These are phyloP conservation scores for Colletotrichum sp. DNA, from an alignment of 2,329 filamentous ascomycete species.

Conservation along the genomic window DNA sequence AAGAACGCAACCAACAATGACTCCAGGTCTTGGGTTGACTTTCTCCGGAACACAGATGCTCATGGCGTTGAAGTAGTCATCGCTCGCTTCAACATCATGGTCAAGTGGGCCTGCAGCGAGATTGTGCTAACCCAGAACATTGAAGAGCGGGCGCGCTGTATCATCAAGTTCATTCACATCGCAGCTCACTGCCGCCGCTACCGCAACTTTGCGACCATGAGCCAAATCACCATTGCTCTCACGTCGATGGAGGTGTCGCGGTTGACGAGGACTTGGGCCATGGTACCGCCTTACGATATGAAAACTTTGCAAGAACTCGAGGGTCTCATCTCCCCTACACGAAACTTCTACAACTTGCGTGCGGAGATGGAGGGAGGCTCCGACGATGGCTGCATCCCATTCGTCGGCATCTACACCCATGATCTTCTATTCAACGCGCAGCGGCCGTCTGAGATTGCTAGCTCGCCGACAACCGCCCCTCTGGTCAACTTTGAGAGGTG, in stretches of 20 bases:
- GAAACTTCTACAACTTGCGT: slow-evolving; percentile 79
- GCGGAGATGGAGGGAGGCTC: slow-evolving; percentile 77
- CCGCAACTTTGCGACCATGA: slow-evolving; percentile 85
- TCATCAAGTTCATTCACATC: slow-evolving; percentile 84
- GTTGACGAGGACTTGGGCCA: slow-evolving; percentile 72
- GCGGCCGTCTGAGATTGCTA: slow-evolving; percentile 75
- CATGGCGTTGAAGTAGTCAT: slow-evolving; percentile 83
- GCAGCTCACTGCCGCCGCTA: slow-evolving; percentile 76
- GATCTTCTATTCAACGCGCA: slow-evolving; percentile 84
- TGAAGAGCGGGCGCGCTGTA: slow-evolving; percentile 75
- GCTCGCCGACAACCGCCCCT: slow-evolving; percentile 68
- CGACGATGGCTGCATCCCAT: slow-evolving; percentile 79
- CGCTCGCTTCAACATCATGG: slow-evolving; percentile 86
- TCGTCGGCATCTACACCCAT: slow-evolving; percentile 84
- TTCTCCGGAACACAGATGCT: slow-evolving; percentile 73
- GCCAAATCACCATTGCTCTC: slow-evolving; percentile 79
- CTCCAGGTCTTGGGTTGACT: slow-evolving; percentile 81
- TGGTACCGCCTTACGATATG: slow-evolving; percentile 70
- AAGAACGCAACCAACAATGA: slow-evolving; percentile 70
- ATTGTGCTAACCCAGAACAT: slow-evolving; percentile 75
- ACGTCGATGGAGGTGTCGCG: slow-evolving; percentile 75
- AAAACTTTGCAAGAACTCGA: slow-evolving; percentile 73
- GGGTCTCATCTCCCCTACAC: slow-evolving; percentile 73
- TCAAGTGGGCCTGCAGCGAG: slow-evolving; percentile 86
- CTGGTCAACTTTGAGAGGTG: slow-evolving; percentile 86